A percentile compares a stretch with the other conserved stretches of the same genome.
These are phyloP conservation scores for Aspergillus felis DNA, from an alignment of 2,329 filamentous ascomycete genomes.

Conservation along the genomic window DNA sequence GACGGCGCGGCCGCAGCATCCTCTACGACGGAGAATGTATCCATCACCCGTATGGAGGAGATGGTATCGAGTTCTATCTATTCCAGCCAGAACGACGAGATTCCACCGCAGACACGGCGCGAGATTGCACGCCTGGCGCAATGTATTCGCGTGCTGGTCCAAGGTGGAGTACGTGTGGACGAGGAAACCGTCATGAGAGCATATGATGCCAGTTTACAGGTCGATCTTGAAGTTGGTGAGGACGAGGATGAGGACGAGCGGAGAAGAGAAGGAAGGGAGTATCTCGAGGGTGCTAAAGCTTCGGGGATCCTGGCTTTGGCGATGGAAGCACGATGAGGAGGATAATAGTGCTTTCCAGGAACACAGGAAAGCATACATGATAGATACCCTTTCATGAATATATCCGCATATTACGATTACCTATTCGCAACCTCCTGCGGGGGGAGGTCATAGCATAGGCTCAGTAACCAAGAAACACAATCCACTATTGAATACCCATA, in stretches of 20 bases:
- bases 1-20: conserved; percentile 46
- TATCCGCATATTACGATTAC: conserved; percentile 2
- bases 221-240: conserved; percentile 46
- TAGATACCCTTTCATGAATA: conserved; percentile 12
- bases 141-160: conserved; percentile 76
- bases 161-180: conserved; percentile 78
- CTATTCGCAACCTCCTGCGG: background rate
- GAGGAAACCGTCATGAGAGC: conserved; percentile 81
- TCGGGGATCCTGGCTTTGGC: conserved; percentile 35
- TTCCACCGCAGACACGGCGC: conserved; percentile 69
- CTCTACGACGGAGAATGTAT: conserved; percentile 50
- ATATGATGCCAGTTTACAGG: conserved; percentile 76
- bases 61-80: conserved; percentile 81
- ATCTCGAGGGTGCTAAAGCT: conserved; percentile 40
- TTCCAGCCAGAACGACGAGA: conserved; percentile 88
- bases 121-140: conserved; percentile 84
- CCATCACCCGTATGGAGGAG: conserved; percentile 85
- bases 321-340: conserved; percentile 12
- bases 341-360: background rate
- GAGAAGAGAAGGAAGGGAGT: conserved; percentile 36
- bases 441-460: too few relatives aligned
- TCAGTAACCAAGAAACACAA: background rate
- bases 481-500: background rate
- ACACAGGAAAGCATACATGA: background rate
- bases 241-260: conserved; percentile 34